phyloP scores from a whole-genome alignment of 2,329 filamentous ascomycete species.

The Nigrograna mackinnonii region DNA sequence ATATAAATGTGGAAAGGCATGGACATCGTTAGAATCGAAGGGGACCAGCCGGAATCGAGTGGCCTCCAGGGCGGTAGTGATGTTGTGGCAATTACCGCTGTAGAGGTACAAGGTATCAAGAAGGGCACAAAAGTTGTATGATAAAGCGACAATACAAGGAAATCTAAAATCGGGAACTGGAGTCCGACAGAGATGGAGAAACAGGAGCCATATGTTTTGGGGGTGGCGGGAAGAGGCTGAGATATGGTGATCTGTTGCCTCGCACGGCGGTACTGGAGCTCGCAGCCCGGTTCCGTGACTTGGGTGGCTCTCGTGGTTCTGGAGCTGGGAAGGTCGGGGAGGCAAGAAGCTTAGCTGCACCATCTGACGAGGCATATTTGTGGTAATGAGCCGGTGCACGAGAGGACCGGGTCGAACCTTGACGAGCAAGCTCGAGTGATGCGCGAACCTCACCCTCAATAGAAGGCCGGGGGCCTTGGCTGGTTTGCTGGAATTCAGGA shows the following conservation, averaged over 20 bases:
- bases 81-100: neutral
- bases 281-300: slow-evolving; percentile 27
- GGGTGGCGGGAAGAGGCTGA: slow-evolving; percentile 40
- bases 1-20: slow-evolving; percentile 10
- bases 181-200: slow-evolving; percentile 4
- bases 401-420: slow-evolving; percentile 22
- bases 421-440: slow-evolving; percentile 30
- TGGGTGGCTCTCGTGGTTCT: slow-evolving; percentile 11
- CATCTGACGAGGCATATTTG: slow-evolving; percentile 37
- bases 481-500: slow-evolving; percentile 21
- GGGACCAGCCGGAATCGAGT: slow-evolving; percentile 2
- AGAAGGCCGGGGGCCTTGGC: slow-evolving; percentile 4
- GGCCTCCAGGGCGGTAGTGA: slow-evolving; percentile 5
- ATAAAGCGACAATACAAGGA: neutral
- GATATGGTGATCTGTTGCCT: slow-evolving; percentile 19
- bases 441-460: slow-evolving; percentile 24
- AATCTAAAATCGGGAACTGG: neutral
- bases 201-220: slow-evolving; percentile 17
- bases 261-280: slow-evolving; percentile 25
- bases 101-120: slow-evolving; percentile 11
- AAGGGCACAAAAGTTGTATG: neutral
- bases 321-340: slow-evolving; percentile 5
- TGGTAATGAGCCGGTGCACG: slow-evolving; percentile 21
- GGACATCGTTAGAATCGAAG: slow-evolving; percentile 11
- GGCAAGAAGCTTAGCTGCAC: slow-evolving; percentile 33